A percentile compares a stretch with the other conserved stretches of the same genome.
These are phyloP conservation scores for Alectoria sarmentosa DNA, from an alignment of 495 filamentous ascomycete genomes.

Conservation along the genomic window DNA sequence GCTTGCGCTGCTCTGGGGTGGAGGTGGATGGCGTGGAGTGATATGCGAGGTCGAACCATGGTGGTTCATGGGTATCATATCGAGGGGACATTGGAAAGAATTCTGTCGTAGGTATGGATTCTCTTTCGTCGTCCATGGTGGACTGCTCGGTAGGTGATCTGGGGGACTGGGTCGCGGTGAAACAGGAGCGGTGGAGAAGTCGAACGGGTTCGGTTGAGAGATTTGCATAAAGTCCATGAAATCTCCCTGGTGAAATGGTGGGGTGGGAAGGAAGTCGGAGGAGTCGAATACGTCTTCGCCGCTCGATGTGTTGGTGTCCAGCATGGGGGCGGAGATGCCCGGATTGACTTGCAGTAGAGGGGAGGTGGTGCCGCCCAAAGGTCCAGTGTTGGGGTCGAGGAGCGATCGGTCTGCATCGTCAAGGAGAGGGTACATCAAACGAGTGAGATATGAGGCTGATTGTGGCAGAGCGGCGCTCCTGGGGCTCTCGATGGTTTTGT, in stretches of 20 bases:
- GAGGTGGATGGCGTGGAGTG: constrained; percentile 9
- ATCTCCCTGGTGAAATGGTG: constrained; percentile 18
- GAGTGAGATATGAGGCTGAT: constrained; percentile 16
- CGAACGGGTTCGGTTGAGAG: constrained; percentile 8
- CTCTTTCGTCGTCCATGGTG: constrained; percentile 16
- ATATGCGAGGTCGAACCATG: constrained; percentile 19
- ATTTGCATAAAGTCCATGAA: constrained; percentile 19
- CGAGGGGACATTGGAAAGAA: constrained; percentile 25
- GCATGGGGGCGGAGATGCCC: background rate
- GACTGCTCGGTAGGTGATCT: constrained; percentile 1
- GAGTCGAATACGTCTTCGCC: constrained; percentile 15
- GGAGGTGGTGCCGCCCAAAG: constrained; percentile 14
- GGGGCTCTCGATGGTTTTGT: constrained; percentile 11
- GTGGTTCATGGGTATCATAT: constrained; percentile 30
- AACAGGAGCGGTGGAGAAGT: constrained; percentile 7
- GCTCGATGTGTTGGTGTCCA: background rate
- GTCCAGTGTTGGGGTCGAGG: constrained; percentile 12
- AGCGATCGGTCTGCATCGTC: constrained; percentile 17
- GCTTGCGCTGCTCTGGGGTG: background rate
- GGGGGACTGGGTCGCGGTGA: constrained; percentile 3
- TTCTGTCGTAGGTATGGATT: constrained; percentile 18
- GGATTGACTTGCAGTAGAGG: constrained; percentile 11
- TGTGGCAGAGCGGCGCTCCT: constrained; percentile 7
- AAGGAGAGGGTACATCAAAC: constrained; percentile 16
- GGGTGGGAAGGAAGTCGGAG: constrained; percentile 21